Conservation (phyloP, 2,329 filamentous ascomycete genomes). For the Hymenoscyphus scutula region DNA sequence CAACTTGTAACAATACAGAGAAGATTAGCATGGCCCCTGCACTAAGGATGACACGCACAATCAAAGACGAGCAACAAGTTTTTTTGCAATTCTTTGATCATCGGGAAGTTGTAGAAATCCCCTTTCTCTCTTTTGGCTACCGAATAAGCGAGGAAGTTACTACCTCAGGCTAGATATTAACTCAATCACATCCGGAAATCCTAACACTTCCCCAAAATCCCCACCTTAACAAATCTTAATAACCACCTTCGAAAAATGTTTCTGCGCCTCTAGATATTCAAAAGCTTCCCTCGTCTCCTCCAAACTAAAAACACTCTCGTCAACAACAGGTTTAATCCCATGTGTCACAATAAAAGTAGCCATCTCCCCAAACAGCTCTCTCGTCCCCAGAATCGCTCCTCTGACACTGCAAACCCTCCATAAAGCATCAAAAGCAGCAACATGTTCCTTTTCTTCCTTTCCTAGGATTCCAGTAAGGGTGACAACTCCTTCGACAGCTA, state of each 20-base stretch:
- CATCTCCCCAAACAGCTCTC: constrained; percentile 20
- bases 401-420: constrained; percentile 43
- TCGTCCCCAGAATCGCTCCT: constrained; percentile 29
- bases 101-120: neutral
- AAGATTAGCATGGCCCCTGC: constrained; percentile 3
- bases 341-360: constrained; percentile 48
- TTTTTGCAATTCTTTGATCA: neutral
- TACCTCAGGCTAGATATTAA: neutral
- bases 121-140: neutral
- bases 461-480: constrained; percentile 40
- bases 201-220: neutral
- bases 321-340: constrained; percentile 46
- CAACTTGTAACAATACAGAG: constrained; percentile 1
- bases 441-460: constrained; percentile 27
- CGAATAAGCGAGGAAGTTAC: neutral
- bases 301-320: constrained; percentile 44
- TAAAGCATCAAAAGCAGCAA: constrained; percentile 35
- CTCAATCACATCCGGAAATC: no score
- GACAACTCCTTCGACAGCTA: constrained; percentile 44
- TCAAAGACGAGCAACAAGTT: neutral
- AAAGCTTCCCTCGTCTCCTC: constrained; percentile 48
- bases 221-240: constrained; percentile 37
- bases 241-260: constrained; percentile 49
- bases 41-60: neutral
- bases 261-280: constrained; percentile 50